Evolutionary conservation across 148 eudicot genomes (phyloP).

Genomic region (Rhododendron kiyosumense): DNA sequence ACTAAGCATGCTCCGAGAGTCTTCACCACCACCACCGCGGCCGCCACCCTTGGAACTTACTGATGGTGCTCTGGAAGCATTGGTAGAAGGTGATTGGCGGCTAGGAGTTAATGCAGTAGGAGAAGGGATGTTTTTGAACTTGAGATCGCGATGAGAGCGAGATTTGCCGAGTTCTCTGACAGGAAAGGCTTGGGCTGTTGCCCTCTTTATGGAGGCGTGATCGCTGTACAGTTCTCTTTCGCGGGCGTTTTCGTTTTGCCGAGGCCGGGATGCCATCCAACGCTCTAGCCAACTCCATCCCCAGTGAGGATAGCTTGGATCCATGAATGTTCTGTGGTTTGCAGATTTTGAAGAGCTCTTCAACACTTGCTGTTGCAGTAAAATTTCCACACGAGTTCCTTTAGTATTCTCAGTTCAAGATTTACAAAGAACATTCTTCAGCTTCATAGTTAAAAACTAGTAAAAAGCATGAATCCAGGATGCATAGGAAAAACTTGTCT

Average conservation of each 20-base stretch:
- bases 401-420: neutral
- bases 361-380: conserved; percentile 43
- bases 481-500: neutral
- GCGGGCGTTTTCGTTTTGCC: conserved; percentile 41
- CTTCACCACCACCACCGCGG: conserved; percentile 49
- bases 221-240: conserved; percentile 43
- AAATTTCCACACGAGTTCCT: neutral
- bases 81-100: conserved; percentile 51
- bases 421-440: neutral
- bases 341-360: conserved; percentile 49
- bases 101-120: conserved; percentile 32
- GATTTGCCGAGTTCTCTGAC: conserved; percentile 33
- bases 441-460: neutral
- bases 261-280: conserved; percentile 59
- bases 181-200: conserved; percentile 30
- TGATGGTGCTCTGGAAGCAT: conserved; percentile 24
- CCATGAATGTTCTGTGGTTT: conserved; percentile 58
- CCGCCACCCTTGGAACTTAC: conserved; percentile 37
- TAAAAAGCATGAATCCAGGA: neutral
- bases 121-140: conserved; percentile 26
- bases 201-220: conserved; percentile 38
- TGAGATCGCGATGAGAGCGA: conserved; percentile 25
- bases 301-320: neutral
- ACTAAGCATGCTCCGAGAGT: conserved; percentile 45
- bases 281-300: neutral